These are phyloP conservation scores for Diophrys appendiculata DNA, from an alignment of 73 alveolate genomes.

Conservation along the genomic window DNA sequence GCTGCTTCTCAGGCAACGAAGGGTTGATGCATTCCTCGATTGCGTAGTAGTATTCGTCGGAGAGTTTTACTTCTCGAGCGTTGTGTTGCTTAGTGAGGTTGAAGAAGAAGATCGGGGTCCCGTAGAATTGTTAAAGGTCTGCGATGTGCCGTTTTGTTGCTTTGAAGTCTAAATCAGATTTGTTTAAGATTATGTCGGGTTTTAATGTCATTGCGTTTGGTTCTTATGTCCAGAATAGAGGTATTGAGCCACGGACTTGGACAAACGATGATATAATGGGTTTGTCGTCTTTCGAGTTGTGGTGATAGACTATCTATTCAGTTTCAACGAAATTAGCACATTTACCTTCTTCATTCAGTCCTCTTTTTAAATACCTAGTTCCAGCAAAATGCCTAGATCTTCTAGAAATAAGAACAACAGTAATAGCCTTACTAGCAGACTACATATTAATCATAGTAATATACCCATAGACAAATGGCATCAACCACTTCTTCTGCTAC, in stretches of 20 bases:
- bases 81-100: conserved; percentile 76
- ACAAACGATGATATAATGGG: background rate
- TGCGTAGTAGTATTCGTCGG: conserved; percentile 64
- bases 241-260: conserved; percentile 20
- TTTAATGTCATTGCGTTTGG: conserved; percentile 78
- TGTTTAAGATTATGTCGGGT: conserved; percentile 77
- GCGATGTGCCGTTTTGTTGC: conserved; percentile 84
- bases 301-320: conserved; percentile 65
- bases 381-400: conserved; percentile 89
- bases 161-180: conserved; percentile 58
- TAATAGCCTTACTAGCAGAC: background rate
- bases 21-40: too few relatives aligned
- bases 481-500: conserved; percentile 76
- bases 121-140: conserved; percentile 76
- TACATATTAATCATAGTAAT: conserved; percentile 15
- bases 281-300: background rate
- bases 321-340: conserved; percentile 94
- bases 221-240: conserved; percentile 61
- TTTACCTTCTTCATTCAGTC: conserved; percentile 86
- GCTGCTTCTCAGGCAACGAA: conserved; percentile 54
- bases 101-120: conserved; percentile 63
- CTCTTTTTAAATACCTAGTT: conserved; percentile 89
- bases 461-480: conserved; percentile 92
- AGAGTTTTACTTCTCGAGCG: conserved; percentile 65
- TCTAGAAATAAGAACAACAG: conserved; percentile 66